Conservation (phyloP, 2,329 filamentous ascomycete species). For the Colletotrichum eleusines region DNA sequence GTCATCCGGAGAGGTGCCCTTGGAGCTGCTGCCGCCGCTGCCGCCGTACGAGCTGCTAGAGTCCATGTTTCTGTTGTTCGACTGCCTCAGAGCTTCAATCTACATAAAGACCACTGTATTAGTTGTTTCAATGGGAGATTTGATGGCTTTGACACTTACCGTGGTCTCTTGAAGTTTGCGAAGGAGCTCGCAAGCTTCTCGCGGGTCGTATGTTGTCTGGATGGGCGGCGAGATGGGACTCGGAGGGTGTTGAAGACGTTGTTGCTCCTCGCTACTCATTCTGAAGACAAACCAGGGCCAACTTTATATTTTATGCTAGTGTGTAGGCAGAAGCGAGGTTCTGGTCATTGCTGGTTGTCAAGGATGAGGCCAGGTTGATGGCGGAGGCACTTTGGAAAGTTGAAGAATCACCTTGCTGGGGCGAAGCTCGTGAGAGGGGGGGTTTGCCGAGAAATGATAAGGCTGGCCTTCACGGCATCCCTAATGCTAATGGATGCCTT, state of each 20-base stretch:
- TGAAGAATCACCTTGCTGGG: constrained; percentile 17
- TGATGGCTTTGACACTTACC: not conserved
- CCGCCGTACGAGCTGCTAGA: constrained; percentile 24
- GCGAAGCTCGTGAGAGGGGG: constrained; percentile 14
- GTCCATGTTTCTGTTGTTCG: constrained; percentile 35
- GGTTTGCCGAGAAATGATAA: not conserved
- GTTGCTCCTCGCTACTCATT: constrained; percentile 32
- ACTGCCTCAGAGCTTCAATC: constrained; percentile 30
- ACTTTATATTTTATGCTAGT: constrained; percentile 33
- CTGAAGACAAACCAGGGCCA: constrained; percentile 22
- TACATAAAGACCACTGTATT: not conserved
- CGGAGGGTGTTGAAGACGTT: constrained; percentile 16
- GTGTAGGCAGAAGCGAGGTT: not conserved
- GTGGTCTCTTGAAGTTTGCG: constrained; percentile 39
- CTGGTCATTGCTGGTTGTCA: constrained; percentile 5
- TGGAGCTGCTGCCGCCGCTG: constrained; percentile 41
- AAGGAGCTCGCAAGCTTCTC: constrained; percentile 29
- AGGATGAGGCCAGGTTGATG: constrained; percentile 10
- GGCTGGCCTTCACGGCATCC: constrained; percentile 12
- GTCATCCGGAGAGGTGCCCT: constrained; percentile 33
- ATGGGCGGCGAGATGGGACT: constrained; percentile 12
- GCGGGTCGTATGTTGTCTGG: constrained; percentile 13
- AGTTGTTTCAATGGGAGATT: not conserved
- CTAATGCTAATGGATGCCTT: constrained; percentile 11
- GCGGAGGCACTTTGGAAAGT: constrained; percentile 35